A percentile compares a stretch with the other conserved stretches of the same genome.
Evolutionary conservation across 2,329 filamentous ascomycete species (phyloP).

Genomic region (Fusarium scirpi): DNA sequence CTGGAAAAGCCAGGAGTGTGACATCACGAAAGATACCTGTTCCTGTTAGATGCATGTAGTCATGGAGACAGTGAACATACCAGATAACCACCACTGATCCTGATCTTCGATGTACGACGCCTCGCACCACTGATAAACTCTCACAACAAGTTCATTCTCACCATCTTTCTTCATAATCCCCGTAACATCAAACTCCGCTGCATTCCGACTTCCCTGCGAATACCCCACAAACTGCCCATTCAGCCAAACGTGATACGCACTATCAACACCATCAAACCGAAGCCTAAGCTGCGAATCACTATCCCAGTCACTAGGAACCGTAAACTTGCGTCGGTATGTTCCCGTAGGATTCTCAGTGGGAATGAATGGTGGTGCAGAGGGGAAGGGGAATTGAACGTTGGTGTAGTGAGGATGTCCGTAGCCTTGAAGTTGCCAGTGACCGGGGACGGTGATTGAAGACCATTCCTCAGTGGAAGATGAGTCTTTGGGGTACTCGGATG

Average conservation of each 20-base stretch:
- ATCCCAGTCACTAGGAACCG: background rate
- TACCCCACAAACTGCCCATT: slow-evolving; percentile 13
- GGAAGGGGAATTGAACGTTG: slow-evolving; percentile 20
- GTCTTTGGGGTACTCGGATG: background rate
- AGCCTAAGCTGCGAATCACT: slow-evolving; percentile 3
- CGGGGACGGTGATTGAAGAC: background rate
- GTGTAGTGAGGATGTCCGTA: slow-evolving; percentile 19
- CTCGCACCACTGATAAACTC: slow-evolving; percentile 23
- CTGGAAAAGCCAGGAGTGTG: slow-evolving; percentile 1
- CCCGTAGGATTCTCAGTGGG: slow-evolving; percentile 16
- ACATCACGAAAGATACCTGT: slow-evolving; percentile 19
- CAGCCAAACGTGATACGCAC: slow-evolving; percentile 18
- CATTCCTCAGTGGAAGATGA: background rate
- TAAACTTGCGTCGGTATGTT: slow-evolving; percentile 3
- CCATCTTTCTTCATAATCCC: background rate
- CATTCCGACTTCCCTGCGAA: slow-evolving; percentile 18
- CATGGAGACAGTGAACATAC: fast-evolving
- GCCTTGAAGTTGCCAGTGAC: slow-evolving; percentile 21
- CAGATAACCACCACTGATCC: slow-evolving; percentile 25
- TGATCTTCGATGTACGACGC: slow-evolving; percentile 18
- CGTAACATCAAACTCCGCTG: slow-evolving; percentile 7
- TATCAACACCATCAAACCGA: slow-evolving; percentile 17
- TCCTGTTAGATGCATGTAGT: fast-evolving
- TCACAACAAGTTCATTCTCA: slow-evolving; percentile 3
- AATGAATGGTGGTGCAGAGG: slow-evolving; percentile 14